Conservation (phyloP, 192 early-diverging fungal genomes). For the Coemansia sp. region DNA sequence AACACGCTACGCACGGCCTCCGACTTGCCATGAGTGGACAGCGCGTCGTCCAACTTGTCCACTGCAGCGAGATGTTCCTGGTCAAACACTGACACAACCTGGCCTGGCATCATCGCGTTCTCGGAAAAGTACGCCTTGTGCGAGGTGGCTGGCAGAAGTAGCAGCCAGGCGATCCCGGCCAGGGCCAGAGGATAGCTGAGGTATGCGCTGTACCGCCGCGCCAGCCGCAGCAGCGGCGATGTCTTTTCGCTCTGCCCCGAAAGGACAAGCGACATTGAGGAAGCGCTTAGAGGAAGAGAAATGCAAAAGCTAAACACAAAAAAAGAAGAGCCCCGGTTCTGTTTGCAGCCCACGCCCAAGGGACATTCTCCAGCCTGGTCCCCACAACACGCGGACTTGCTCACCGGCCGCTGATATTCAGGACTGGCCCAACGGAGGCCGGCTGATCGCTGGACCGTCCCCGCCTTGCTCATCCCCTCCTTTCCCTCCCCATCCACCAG, state of each 20-base stretch:
- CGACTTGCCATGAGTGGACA: constrained; percentile 1
- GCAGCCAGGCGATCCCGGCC: constrained; percentile 57
- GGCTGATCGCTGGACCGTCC: too few relatives aligned
- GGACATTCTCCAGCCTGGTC: too few relatives aligned
- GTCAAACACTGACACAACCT: constrained; percentile 49
- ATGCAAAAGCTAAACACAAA: background rate
- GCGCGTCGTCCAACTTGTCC: constrained; percentile 7
- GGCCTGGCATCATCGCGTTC: constrained; percentile 69
- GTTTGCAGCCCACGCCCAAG: too few relatives aligned
- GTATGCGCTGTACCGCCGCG: constrained; percentile 35
- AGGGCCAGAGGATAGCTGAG: constrained; percentile 54
- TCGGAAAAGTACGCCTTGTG: constrained; percentile 68
- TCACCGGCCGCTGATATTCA: too few relatives aligned
- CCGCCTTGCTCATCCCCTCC: too few relatives aligned
- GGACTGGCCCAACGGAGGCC: too few relatives aligned
- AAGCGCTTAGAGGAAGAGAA: background rate
- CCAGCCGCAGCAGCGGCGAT: constrained; percentile 24
- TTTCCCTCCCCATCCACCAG: too few relatives aligned
- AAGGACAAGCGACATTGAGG: constrained; percentile 39
- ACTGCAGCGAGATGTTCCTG: constrained; percentile 19
- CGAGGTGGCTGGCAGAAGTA: constrained; percentile 60
- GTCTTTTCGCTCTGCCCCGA: constrained; percentile 46
- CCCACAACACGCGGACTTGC: too few relatives aligned
- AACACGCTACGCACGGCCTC: constrained; percentile 12
- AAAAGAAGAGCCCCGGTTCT: background rate